Percentiles rank a stretch among this genome's conserved stretches.
Conservation (phyloP, 164 flowering plant genomes). For the Santalum album region DNA sequence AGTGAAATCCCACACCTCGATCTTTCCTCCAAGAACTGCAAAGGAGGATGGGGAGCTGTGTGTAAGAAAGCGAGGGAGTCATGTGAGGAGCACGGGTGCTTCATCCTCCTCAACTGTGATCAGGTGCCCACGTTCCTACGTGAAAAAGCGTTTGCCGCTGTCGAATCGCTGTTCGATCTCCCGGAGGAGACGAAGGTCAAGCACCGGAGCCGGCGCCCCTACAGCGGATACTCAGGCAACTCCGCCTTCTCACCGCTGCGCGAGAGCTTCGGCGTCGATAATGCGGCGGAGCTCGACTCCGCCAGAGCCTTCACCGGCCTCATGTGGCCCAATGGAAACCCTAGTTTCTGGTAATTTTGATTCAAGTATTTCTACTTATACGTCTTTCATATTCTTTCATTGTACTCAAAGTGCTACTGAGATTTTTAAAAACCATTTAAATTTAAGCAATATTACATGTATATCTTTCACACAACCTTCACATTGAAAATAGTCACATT, state of each 20-base stretch:
- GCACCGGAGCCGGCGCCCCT: slow-evolving; percentile 29
- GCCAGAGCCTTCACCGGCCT: slow-evolving; percentile 34
- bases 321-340: slow-evolving; percentile 57
- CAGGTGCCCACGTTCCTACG: slow-evolving; percentile 13
- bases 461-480: too few relatives aligned
- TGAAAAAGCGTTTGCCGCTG: slow-evolving; percentile 22
- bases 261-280: slow-evolving; percentile 45
- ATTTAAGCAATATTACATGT: too few relatives aligned
- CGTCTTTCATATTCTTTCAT: too few relatives aligned
- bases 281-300: slow-evolving; percentile 12
- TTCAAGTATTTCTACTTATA: too few relatives aligned
- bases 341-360: slow-evolving; percentile 33
- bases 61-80: too few relatives aligned
- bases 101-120: slow-evolving; percentile 21
- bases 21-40: too few relatives aligned
- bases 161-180: slow-evolving; percentile 41
- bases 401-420: too few relatives aligned
- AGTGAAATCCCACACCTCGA: too few relatives aligned
- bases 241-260: slow-evolving; percentile 24
- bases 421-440: too few relatives aligned
- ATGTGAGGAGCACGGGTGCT: slow-evolving; percentile 43
- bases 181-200: slow-evolving; percentile 40
- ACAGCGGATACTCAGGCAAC: slow-evolving; percentile 31
- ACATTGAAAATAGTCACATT: too few relatives aligned
- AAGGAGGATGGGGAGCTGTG: too few relatives aligned